A percentile compares a stretch with the other conserved stretches of the same genome.
Conservation (phyloP, 139 green algal species). For the Gonium pectorale region DNA sequence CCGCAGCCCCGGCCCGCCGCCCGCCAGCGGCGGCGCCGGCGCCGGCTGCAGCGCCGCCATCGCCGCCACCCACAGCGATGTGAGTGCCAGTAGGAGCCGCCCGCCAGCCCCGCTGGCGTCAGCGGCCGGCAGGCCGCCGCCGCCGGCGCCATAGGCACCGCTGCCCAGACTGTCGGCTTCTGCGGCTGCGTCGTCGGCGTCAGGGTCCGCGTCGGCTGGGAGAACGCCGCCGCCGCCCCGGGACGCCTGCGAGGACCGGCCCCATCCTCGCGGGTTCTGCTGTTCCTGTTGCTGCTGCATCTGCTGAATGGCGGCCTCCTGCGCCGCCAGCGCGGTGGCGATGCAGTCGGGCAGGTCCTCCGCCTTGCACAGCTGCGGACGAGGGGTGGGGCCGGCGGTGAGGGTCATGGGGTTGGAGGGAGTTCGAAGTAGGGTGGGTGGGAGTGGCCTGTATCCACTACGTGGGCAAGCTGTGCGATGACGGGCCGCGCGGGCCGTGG, state of each 20-base stretch:
- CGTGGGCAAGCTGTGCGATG: no score
- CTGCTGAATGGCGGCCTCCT: neutral
- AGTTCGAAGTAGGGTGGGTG: no score
- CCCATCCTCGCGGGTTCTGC: neutral
- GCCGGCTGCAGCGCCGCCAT: neutral
- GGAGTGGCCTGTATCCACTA: no score
- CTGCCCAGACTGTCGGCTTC: neutral
- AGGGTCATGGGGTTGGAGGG: no score
- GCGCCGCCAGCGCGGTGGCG: neutral
- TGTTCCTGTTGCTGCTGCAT: neutral
- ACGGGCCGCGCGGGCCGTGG: no score
- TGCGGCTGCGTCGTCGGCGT: neutral
- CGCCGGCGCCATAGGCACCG: neutral
- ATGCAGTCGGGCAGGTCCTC: constrained; percentile 45
- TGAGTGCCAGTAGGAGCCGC: neutral
- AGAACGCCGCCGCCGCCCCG: neutral
- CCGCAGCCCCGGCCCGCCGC: neutral
- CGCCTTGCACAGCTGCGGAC: constrained; percentile 14
- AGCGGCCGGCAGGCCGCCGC: neutral
- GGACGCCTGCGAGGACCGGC: no score
- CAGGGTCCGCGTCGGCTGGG: neutral
- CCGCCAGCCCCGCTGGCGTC: neutral
- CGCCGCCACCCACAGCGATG: neutral
- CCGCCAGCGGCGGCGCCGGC: no score
- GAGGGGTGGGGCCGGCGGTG: neutral